Base-by-base conservation (phyloP, 1,284 basidiomycete species). In the Wolfiporia cocos region DNA sequence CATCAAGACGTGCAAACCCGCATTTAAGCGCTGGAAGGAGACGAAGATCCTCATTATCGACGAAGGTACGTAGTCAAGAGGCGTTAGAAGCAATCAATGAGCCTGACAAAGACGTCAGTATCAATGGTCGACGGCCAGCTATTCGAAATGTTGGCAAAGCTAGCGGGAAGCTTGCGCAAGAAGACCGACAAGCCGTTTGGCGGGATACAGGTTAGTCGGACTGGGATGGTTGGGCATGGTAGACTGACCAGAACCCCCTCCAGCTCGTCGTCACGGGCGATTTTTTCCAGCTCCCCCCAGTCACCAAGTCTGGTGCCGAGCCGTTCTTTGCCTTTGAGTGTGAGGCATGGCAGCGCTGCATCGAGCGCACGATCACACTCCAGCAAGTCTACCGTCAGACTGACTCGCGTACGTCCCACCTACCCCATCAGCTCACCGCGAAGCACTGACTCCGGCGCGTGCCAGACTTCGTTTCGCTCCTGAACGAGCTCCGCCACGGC, bases 81-180 rank as follows among this genome's bases (percentile, higher is more conserved):
- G n/a, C n/a, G n/a, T n/a, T n/a, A n/a, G n/a, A n/a, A n/a, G n/a
- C n/a, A n/a, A n/a, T n/a, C n/a, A n/a, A n/a, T n/a, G n/a, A n/a
- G n/a, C n/a, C n/a, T n/a, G n/a, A n/a, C n/a, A n/a, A n/a, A n/a
- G n/a, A n/a, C n/a, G 38, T 29, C 51, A 97, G 93, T 96, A 3
- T 99, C 95, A 0, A 99, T 99, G 95, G 80, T 99, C 1, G 96
- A 98, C 43, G 94, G 90, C 0, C 79, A 83, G 20, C 71, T 98
- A 1, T 91, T 98, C 50, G 93, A 97, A 58, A 94, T 94, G 55
- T 71, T 98, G 7, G 64, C 64, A 5, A 49, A 53, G 15, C 49
- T 66, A 6, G 63, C 64, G 1, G 47, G 48, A 24, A 51, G 54
- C n/a, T 51, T 67, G 3, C 56, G 65, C 18, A 75, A 90, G 52